A percentile compares a stretch with the other conserved stretches of the same genome.
Conservation (phyloP, 106 monocot species). For the Phalaenopsis aphrodite region DNA sequence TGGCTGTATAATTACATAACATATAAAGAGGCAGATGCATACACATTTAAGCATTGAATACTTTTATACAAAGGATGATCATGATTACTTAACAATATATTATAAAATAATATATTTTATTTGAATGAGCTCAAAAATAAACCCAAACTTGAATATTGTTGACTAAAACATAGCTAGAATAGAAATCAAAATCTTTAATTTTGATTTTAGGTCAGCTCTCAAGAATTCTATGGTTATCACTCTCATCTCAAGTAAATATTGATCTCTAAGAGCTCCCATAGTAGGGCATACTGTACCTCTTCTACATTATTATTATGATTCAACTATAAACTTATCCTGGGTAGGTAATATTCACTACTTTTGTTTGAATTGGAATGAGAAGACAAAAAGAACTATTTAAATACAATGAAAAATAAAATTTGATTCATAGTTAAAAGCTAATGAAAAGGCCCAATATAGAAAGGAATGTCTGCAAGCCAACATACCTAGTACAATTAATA, state of each 20-base stretch:
- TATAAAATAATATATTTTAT: not conserved
- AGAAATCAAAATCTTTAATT: not conserved
- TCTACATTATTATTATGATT: too few species aligned
- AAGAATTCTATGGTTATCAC: not conserved
- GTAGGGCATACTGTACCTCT: too few species aligned
- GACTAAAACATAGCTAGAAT: not conserved
- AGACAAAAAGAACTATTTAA: too few species aligned
- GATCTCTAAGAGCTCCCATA: too few species aligned
- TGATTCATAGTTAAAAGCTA: too few species aligned
- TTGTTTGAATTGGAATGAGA: too few species aligned
- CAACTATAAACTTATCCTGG: too few species aligned
- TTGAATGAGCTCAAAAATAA: not conserved
- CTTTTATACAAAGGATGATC: not conserved
- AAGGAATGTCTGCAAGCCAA: too few species aligned
- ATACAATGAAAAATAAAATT: too few species aligned
- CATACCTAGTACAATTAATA: too few species aligned
- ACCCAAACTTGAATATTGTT: not conserved
- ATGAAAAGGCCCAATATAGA: too few species aligned
- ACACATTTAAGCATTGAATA: not conserved
- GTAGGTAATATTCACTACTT: too few species aligned
- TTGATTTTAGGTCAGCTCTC: not conserved
- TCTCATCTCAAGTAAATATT: not conserved
- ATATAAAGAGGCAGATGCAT: not conserved
- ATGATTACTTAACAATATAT: not conserved
- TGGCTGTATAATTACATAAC: not conserved